Base-by-base conservation (phyloP, 306 rosid genomes). In the Inga oerstediana region DNA sequence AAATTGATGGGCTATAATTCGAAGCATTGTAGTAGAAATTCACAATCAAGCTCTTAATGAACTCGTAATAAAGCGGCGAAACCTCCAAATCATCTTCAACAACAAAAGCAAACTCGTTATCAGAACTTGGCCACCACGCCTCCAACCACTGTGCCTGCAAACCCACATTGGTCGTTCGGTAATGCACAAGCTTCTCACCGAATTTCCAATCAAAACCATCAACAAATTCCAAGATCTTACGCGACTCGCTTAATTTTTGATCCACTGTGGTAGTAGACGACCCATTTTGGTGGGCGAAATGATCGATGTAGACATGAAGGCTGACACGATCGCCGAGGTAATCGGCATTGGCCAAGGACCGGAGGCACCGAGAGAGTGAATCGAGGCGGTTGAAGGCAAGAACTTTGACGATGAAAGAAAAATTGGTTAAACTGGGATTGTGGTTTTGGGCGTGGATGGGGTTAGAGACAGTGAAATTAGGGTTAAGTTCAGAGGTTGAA, bases 91-190 rank as follows among this genome's bases (percentile, higher is more conserved):
- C 99, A 83, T 95, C 98, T 83, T 95, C 99, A 35, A 95, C 97
- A 0, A 95, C 85, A 73, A 95, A 95, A 0, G 90, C 92, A 64
- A 95, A 93, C 90, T 95, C 96, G 49, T 95, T 54, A 64, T 92
- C 93, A 41, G 94, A 89, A 81, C 87, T 75, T 7, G 98, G 99
- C 99, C 99, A 95, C 99, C 99, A 95, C 4, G 97, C 92, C 84
- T 95, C 99, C 91, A 95, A 81, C 98, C 99, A 95, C 88, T 95
- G 99, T n/a, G 98, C 95, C 84, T 95, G 99, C 79, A 95, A 76
- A 9, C 98, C 99, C 56, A 79, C 96, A 51, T 95, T 95, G 48
- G 77, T 78, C 16, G 99, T 95, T 71, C 99, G 87, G 80, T 89
- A 93, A 76, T 89, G 98, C 80, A 95, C 88, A 0, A 91, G 77